Conservation (phyloP, 2,329 filamentous ascomycete species). For the Thelonectria olida region DNA sequence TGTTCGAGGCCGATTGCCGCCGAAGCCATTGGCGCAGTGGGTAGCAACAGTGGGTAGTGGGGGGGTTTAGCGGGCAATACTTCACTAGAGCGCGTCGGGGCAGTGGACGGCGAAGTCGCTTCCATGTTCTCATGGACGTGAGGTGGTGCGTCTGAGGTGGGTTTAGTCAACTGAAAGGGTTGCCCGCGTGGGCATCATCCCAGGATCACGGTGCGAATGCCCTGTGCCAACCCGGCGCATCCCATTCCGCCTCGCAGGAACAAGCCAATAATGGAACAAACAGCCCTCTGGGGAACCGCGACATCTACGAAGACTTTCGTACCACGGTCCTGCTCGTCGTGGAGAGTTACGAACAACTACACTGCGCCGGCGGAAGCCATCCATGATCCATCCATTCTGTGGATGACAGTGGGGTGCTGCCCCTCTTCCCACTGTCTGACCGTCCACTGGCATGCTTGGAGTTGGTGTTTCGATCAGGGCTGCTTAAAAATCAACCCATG, state of each 20-base stretch:
- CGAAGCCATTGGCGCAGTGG: slow-evolving; percentile 36
- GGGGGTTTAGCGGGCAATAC: slow-evolving; percentile 19
- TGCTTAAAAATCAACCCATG: slow-evolving; percentile 41
- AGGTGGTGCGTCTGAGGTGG: slow-evolving; percentile 19
- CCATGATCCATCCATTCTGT: not conserved
- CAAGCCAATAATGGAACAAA: not conserved
- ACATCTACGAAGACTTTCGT: no score
- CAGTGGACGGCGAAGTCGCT: not conserved
- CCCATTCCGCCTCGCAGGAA: not conserved
- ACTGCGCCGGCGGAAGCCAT: slow-evolving; percentile 3
- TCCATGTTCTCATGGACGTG: not conserved
- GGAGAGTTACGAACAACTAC: not conserved
- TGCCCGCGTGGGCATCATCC: slow-evolving; percentile 12
- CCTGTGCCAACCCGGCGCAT: slow-evolving; percentile 8
- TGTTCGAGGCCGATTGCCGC: slow-evolving; percentile 40
- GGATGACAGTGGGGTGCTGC: slow-evolving; percentile 3
- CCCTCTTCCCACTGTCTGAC: not conserved
- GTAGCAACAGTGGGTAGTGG: slow-evolving; percentile 32
- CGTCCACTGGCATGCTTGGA: slow-evolving; percentile 12
- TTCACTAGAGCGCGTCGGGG: slow-evolving; percentile 4
- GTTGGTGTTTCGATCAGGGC: not conserved
- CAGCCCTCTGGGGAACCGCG: not conserved
- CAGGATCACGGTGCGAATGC: slow-evolving; percentile 11
- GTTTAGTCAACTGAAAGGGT: slow-evolving; percentile 4
- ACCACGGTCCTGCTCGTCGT: not conserved